Evolutionary conservation across 768 basidiomycete genomes (phyloP), one percentile per base, ranked within the genome.

Genomic region (Obba rivulosa): DNA sequence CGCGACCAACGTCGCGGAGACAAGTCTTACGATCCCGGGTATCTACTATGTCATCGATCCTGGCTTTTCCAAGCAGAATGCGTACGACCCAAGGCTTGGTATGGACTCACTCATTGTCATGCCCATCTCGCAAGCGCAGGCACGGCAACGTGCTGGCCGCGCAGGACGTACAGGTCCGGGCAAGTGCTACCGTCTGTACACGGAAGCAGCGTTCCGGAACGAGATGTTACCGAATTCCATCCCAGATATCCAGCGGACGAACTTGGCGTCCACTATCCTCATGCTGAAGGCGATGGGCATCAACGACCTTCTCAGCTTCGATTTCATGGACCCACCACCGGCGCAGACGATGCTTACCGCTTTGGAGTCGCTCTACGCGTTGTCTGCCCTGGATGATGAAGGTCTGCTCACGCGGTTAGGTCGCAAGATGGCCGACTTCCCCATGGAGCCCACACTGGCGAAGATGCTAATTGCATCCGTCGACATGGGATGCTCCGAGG

Each of bases 21-120:
- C 96, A 10, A 93, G 91, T 69, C 75, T 99, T 63, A 98, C 96
- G 8, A 99, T 98, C 60, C 92, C 93, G 28, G 96, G 94, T 24
- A 96, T 99, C 63, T 98, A 97, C 74, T 99, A 98, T 58, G 95
- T 99, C 57, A 85, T 99, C 53, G 96, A 99, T 62, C 95, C 96
- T 1, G 96, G 96, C 11, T 98, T 99, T 70, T 86, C 92, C 31
- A 99, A 99, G 67, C 96, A 99, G 67, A 98, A 97, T 62, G 95
- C 94, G 1, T 99, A 96, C 63, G 96, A 99, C 63, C 93, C 96
- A 17, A 79, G 91, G 45, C 71, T 98, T 53, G 96, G 94, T 55
- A 98, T 99, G 96, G 96, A 99, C 70, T 97, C 94, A 11, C 78
- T 99, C 46, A 87, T 97, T 45, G 95, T 98, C 25, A 97, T 94